Base-by-base conservation (phyloP, 2,329 filamentous ascomycete genomes). In the Trichoderma sp. region DNA sequence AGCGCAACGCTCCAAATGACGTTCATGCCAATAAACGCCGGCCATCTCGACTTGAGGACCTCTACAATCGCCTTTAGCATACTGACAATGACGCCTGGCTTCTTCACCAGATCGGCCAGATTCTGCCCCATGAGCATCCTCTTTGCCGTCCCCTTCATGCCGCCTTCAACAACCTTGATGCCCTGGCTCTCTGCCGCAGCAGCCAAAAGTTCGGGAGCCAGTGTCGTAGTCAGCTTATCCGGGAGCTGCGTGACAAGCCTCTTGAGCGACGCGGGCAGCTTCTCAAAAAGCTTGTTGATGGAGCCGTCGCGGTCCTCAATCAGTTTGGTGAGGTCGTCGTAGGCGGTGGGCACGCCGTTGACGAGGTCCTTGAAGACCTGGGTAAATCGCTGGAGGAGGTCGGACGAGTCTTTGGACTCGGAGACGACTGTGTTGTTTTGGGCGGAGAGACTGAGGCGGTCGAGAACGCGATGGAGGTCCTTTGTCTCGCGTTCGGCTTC, bases 271-370 rank as follows among this genome's bases (percentile, higher is more conserved):
- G 85, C 84, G 0, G 95, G 95, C 56, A 98, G 86, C 72, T 89
- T 85, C 69, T 89, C 87, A 75, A 87, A 91, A 70, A 84, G 84
- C 69, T 84, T 83, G 52, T 84, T 82, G n/a, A 91, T 82, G n/a
- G 84, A 81, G 70, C 86, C 85, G 75, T 90, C 87, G 70, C 84
- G 84, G 76, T 90, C 87, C 70, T 89, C 86, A 55, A 91, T 79
- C 27, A 91, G 84, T 16, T 77, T 75, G 3, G 84, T 89, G n/a
- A 99, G 89, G 78, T 99, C 96, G 76, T 91, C 87, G 79, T 96
- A 97, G 3, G 96, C 96, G 0, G 95, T 97, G 3, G 96, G 96
- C 1, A 93, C 96, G 71, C 96, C 96, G 77, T 94, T 94, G 75
- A 96, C 88, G 19, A 97, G 87, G 78, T 99, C 96, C 77, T 95